Percentiles rank a stretch among this genome's conserved stretches.
Conservation (phyloP, 176 grass and related monocot species). For the Alloteropsis semialata region DNA sequence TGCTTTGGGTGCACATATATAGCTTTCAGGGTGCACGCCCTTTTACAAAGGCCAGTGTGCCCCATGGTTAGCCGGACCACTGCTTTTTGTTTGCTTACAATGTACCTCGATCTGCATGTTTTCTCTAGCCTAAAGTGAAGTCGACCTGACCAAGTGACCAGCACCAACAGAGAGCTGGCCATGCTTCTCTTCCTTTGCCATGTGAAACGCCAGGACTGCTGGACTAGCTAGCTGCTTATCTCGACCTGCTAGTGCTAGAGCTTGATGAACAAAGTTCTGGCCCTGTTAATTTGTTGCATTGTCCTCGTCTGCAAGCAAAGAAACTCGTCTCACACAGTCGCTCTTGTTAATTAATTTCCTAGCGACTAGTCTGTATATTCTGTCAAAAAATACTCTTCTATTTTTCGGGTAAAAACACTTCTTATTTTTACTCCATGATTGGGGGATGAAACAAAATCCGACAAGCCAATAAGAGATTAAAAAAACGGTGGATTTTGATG, state of each 20-base stretch:
- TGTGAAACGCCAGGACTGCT: not conserved
- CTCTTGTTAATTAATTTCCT: not conserved
- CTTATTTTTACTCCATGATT: not conserved
- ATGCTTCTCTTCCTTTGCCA: not conserved
- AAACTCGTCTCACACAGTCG: not conserved
- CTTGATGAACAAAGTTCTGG: too few species aligned
- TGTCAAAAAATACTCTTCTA: not conserved
- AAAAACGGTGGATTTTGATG: not conserved
- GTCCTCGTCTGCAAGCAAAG: not conserved
- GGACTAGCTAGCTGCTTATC: not conserved
- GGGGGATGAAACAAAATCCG: not conserved
- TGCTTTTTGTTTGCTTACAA: constrained; percentile 34
- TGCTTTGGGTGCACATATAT: not conserved
- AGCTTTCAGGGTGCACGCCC: constrained; percentile 7
- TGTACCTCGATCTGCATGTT: constrained; percentile 4
- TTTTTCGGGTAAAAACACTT: not conserved
- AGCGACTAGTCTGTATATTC: not conserved
- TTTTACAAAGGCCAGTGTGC: constrained; percentile 12
- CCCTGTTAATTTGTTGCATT: not conserved
- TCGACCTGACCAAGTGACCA: not conserved
- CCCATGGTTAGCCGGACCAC: constrained; percentile 26
- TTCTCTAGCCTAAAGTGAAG: not conserved
- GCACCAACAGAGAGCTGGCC: not conserved
- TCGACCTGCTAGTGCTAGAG: not conserved
- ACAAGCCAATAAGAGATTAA: not conserved